Evolutionary conservation across 495 filamentous ascomycete genomes (phyloP), one percentile per base, ranked within the genome.

Genomic region (Paragyromitra xinjiangensis): DNA sequence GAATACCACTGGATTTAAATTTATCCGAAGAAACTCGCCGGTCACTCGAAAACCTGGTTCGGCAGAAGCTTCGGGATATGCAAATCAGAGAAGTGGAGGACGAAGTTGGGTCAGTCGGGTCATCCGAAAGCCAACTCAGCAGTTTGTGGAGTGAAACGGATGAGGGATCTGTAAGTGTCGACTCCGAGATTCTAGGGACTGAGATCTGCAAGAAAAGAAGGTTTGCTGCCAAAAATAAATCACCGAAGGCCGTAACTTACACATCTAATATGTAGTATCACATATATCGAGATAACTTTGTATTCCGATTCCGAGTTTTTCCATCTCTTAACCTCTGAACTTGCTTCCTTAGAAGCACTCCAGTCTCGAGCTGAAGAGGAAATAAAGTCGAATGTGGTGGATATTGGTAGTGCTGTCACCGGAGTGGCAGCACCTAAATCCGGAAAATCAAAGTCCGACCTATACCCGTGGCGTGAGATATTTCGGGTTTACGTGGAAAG

Each of bases 381-480:
- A 59, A 85, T 93, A 76, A 86, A 85, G 53, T 78, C 80, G 11
- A 83, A 89, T 59, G 89, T 93, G 64, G 76, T 81, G 51, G 74
- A 82, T 8, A 83, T 94, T 2, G 89, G 90, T 1, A 82, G 85
- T 12, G 84, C 87, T 16, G 83, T 94, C 22, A 82, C 87, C n/a
- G 83, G 83, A 29, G 85, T 91, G 3, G 87, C 91, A 3, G 85
- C 86, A 73, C 92, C 92, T 11, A 85, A 84, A 44, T 85, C 85
- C 12, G 65, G 80, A 37, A 83, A 84, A 69, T 66, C 48, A 37
- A 91, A 87, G 75, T 88, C 87, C n/a, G 91, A 94, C 78, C 82
- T 93, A 29, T 88, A 89, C 65, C 85, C 86, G 37, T 94, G 92
- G 92, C 89, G 92, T 53, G 87, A 89, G 71, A 89, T 94, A 55